phyloP scores from a whole-genome alignment of 495 filamentous ascomycete genomes.

The Xylaria grammica region DNA sequence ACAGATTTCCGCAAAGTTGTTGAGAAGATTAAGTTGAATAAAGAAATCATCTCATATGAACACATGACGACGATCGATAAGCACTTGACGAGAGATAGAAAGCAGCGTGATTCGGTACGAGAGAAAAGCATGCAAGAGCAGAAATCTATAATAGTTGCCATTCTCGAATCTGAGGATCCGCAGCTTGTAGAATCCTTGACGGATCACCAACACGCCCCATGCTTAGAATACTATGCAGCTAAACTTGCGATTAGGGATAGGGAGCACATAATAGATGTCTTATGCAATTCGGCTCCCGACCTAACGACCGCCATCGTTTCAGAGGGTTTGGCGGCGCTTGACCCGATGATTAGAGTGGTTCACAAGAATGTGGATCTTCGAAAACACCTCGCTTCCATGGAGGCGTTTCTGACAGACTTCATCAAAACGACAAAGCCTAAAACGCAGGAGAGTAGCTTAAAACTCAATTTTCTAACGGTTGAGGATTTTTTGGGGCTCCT shows the following conservation, averaged over 20 bases:
- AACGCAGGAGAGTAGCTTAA: conserved; percentile 21
- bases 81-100: conserved; percentile 50
- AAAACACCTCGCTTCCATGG: conserved; percentile 59
- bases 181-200: conserved; percentile 43
- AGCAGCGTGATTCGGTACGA: conserved; percentile 55
- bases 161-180: conserved; percentile 45
- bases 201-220: conserved; percentile 56
- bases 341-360: conserved; percentile 67
- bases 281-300: conserved; percentile 65
- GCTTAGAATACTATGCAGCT: conserved; percentile 63
- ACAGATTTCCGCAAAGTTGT: conserved; percentile 60
- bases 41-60: conserved; percentile 51
- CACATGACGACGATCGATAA: conserved; percentile 55
- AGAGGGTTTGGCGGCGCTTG: conserved; percentile 62
- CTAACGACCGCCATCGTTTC: conserved; percentile 61
- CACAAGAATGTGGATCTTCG: conserved; percentile 69
- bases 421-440: conserved; percentile 52
- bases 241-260: conserved; percentile 65
- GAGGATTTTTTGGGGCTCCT: conserved; percentile 67
- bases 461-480: conserved; percentile 52
- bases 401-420: conserved; percentile 65
- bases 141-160: conserved; percentile 57
- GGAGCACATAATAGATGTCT: conserved; percentile 59
- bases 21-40: conserved; percentile 57
- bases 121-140: conserved; percentile 39